Base-by-base conservation (phyloP, 345 rosid genomes). In the Rubroshorea leprosula region DNA sequence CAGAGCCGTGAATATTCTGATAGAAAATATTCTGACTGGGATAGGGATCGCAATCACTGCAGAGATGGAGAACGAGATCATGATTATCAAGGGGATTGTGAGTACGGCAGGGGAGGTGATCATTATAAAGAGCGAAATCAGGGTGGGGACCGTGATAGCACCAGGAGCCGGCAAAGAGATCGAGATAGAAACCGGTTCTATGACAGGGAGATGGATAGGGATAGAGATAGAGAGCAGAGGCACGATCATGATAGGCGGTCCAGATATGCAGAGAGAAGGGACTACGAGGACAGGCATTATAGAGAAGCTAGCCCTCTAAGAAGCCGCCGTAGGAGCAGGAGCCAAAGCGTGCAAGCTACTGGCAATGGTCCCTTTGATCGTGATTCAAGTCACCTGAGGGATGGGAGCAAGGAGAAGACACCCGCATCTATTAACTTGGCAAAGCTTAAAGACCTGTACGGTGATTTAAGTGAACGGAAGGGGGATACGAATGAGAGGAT, bases 371-470 rank as follows among this genome's bases (percentile, higher is more conserved):
- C 62, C 48, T 56, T 68, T 19, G 89, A 82, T 68, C 85, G 73
- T 15, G 84, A 74, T 46, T 52, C 70, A 3, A 77, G 76, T 63
- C 85, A 93, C 1, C 71, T 23, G 6, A 76, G 71, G 64, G 92
- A 87, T 27, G 67, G 60, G 51, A 68, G 43, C 63, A 87, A 78
- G 77, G 90, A 82, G 61, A 85, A 71, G 80, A 31, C 78, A 0
- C 68, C 79, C 12, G 72, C 80, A 5, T 79, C 86, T 18, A 80
- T 86, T 81, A 87, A 89, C 65, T 72, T 93, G 58, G 99, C 97
- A 4, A 89, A 85, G 78, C 96, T 93, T 27, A 93, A 76, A 72
- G 97, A 87, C 78, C 47, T 93, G 17, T 93, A 93, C 26, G 97
- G 99, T 23, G 96, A 89, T 51, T 38, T 68, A 0, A 72, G 78